Conservation (phyloP, 2,329 filamentous ascomycete species). For the Penicillium sp. region DNA sequence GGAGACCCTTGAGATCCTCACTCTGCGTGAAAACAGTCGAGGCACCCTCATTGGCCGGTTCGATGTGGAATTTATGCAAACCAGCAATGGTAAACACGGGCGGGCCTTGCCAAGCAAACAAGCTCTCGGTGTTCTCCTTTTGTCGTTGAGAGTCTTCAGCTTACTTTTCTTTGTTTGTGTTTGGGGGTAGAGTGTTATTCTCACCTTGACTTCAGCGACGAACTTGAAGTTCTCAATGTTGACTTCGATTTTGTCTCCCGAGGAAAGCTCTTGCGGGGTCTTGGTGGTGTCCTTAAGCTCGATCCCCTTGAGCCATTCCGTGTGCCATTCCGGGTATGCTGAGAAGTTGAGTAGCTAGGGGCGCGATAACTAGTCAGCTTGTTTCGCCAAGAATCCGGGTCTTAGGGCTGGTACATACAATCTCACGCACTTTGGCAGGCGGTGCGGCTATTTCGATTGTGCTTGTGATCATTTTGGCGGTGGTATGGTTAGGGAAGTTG, state of each 20-base stretch:
- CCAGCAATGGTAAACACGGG: constrained; percentile 29
- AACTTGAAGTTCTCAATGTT: constrained; percentile 23
- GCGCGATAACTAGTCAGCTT: background rate
- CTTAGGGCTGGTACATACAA: constrained; percentile 17
- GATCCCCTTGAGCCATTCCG: constrained; percentile 24
- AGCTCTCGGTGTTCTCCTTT: constrained; percentile 25
- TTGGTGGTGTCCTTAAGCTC: constrained; percentile 20
- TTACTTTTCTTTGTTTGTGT: background rate
- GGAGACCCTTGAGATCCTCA: constrained; percentile 22
- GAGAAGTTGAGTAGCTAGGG: constrained; percentile 28
- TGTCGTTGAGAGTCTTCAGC: background rate
- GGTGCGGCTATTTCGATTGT: constrained; percentile 27
- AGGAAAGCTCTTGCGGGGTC: constrained; percentile 4
- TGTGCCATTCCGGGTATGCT: constrained; percentile 29
- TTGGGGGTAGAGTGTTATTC: background rate
- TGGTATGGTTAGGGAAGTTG: background rate
- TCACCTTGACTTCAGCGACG: constrained; percentile 20
- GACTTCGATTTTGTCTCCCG: constrained; percentile 17
- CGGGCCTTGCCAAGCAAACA: constrained; percentile 32
- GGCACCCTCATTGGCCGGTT: constrained; percentile 22
- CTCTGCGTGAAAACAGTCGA: constrained; percentile 29
- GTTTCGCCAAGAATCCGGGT: background rate
- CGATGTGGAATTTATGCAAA: constrained; percentile 27
- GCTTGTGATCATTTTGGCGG: constrained; percentile 24
- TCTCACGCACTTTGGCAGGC: constrained; percentile 29